Base-by-base conservation (phyloP, 2,329 filamentous ascomycete species). In the Penicillium sp. region DNA sequence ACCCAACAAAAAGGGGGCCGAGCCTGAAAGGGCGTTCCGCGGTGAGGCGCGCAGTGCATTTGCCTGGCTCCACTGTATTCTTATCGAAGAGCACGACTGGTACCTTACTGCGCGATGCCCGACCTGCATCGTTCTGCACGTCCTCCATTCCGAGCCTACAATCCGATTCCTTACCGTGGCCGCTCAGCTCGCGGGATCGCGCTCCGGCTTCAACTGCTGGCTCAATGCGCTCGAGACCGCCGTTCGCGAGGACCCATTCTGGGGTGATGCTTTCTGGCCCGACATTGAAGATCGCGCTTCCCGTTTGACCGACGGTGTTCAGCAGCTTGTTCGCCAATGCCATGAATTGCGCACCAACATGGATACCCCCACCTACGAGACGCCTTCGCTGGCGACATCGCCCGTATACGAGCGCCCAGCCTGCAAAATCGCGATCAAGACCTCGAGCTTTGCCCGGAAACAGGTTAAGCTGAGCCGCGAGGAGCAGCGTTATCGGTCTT, bases 21-120 rank as follows among this genome's bases (percentile, higher is more conserved):
- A 86, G 55, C 77, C 83, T 5, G 84, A 86, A 65, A 77, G 82
- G 43, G 84, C 83, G 3, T 86, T 84, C 68, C 76, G 79, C 1
- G 81, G 82, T 5, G 80, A 83, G 52, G 83, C 83, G 4, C 79
- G 84, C 45, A 79, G 79, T 57, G 82, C 84, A 1, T 86, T 84
- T 65, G 73, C 84, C 52, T 86, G 82, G 78, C 75, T 87, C 35
- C 81, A 85, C 59, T 85, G 82, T 69, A 84, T 86, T 57, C 69
- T 86, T 22, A 75, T 74, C 11, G 82, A 84, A 51, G 82, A 84
- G 61, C 79, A 81, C 57, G 81, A 85, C 59, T 86, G 83, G 82
- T 84, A 82, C 64, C 73, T 79, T 56, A 84, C 82, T 2, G 71
- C 77, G 26, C 82, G 83, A 26, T 86, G 84, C 68, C 83, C 84